Evolutionary conservation across 257 asterid genomes (phyloP), one percentile per base, ranked within the genome.

Genomic region (Phtheirospermum japonicum): DNA sequence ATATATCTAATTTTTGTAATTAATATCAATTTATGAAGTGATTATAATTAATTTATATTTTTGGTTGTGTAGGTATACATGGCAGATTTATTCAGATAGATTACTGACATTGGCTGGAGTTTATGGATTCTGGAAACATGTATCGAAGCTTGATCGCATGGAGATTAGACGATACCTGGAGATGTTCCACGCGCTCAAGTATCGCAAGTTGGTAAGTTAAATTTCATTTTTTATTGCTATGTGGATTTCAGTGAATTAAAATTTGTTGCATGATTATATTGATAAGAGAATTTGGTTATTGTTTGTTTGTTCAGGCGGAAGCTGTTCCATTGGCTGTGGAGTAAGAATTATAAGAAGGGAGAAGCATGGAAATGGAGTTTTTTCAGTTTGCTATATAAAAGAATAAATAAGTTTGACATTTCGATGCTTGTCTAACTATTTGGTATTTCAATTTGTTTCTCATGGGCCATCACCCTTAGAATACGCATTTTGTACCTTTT

Each of bases 131-230:
- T 89, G 95, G 97, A 92, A 89, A 30, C 60, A 86, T 39, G 94
- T 89, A 14, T 89, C 96, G 14, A 87, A 92, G 74, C 88, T 86
- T 2, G 96, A 92, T 71, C 92, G 96, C 52, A 85, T 69, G 34
- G 96, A 85, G 81, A 89, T 83, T 28, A 77, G 95, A 28, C 89
- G 97, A 4, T 91, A 88, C 67, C 92, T 91, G n/a, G 98, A 91
- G 63, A 91, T 91, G 98, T 86, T 91, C 40, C 85, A 79, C 11
- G 92, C 96, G 6, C 94, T 88, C 74, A 86, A 91, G 75, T 83
- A 40, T 60, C 94, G 98, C 59, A 79, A 85, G 68, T 59, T 85
- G 91, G 98, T 90, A 45, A 74, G 95, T 70, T 50, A n/a, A n/a
- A n/a, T n/a, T n/a, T n/a, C n/a, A n/a, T n/a, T n/a, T n/a, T n/a